phyloP scores from a whole-genome alignment of 2,329 filamentous ascomycete species.

The Aspergillus luchuensis region DNA sequence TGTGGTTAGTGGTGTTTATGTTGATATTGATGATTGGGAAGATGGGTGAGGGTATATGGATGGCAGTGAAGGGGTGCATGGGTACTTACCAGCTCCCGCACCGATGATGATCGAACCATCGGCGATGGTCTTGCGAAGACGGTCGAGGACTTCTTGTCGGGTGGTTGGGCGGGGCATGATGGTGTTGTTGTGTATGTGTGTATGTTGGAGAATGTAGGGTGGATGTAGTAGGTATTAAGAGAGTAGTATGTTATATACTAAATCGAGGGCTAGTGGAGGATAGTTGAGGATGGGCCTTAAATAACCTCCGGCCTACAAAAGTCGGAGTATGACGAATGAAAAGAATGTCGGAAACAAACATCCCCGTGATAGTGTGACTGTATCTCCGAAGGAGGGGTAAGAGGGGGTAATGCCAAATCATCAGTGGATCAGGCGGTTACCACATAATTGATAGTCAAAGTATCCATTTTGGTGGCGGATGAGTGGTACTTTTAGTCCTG shows the following conservation, averaged over 20 bases:
- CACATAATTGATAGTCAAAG: no score
- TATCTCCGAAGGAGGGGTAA: not conserved
- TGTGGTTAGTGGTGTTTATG: no score
- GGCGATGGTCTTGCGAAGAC: constrained; percentile 57
- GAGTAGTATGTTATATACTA: not conserved
- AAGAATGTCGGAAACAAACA: no score
- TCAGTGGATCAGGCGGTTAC: not conserved
- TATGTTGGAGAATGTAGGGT: not conserved
- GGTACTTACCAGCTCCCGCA: constrained; percentile 60
- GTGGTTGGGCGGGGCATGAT: constrained; percentile 61
- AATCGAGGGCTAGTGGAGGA: no score
- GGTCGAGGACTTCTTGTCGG: constrained; percentile 57
- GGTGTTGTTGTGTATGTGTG: no score
- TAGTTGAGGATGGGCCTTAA: no score
- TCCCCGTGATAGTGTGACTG: no score
- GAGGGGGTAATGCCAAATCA: not conserved
- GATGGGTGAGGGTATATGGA: not conserved
- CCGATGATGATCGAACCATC: constrained; percentile 64
- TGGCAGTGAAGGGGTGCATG: not conserved
- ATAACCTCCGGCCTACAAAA: no score
- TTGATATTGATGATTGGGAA: not conserved
- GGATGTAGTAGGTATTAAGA: not conserved
- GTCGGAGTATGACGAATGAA: no score
- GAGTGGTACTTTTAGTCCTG: no score
- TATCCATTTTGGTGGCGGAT: no score